A percentile compares a stretch with the other conserved stretches of the same genome.
Conservation (phyloP, 495 filamentous ascomycete species). For the Achaetomiella virescens region DNA sequence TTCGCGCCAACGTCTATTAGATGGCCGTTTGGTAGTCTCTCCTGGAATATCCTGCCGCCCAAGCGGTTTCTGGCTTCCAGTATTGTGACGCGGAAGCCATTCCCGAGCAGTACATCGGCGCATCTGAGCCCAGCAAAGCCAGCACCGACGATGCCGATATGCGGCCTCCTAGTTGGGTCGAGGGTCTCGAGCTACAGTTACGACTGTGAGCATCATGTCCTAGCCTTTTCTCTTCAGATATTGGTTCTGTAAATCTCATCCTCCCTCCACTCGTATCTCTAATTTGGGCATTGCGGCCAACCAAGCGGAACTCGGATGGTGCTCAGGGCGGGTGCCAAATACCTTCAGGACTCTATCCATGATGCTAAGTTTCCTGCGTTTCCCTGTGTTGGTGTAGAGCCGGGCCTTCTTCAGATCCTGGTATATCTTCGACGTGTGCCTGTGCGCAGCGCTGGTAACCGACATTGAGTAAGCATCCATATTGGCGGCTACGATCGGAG, state of each 20-base stretch:
- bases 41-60: conserved; percentile 68
- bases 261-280: neutral
- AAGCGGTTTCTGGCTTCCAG: conserved; percentile 78
- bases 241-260: neutral
- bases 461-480: conserved; percentile 50
- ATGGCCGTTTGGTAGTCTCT: conserved; percentile 41
- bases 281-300: neutral
- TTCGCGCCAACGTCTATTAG: conserved; percentile 72
- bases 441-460: conserved; percentile 36
- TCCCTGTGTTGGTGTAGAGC: neutral
- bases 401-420: conserved; percentile 39
- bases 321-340: neutral
- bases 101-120: conserved; percentile 71
- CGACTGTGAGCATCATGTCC: conserved; percentile 15
- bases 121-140: conserved; percentile 83
- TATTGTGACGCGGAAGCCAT: conserved; percentile 76
- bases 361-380: conserved; percentile 23
- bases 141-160: conserved; percentile 74
- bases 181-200: conserved; percentile 35
- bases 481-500: conserved; percentile 3
- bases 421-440: conserved; percentile 41
- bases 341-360: conserved; percentile 25
- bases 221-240: neutral
- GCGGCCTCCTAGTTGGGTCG: conserved; percentile 30
- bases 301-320: neutral